Conservation (phyloP, 257 asterid genomes). For the Verbena officinalis region DNA sequence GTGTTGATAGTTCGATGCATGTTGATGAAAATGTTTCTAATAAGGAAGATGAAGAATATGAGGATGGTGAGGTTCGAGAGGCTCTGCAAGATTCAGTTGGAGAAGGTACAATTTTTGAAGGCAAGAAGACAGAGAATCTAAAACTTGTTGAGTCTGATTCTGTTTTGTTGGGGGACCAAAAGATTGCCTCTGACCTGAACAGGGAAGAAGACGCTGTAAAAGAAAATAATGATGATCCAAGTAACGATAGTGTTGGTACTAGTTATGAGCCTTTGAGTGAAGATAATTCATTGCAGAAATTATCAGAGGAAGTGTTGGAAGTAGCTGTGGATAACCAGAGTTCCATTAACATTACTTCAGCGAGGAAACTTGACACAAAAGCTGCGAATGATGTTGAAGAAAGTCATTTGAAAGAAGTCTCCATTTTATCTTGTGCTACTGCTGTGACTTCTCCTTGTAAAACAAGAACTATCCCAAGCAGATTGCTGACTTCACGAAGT, state of each 20-base stretch:
- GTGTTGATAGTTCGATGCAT: constrained; percentile 28
- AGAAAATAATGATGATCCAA: constrained; percentile 36
- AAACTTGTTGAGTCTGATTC: constrained; percentile 34
- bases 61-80: constrained; percentile 92
- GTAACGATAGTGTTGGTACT: constrained; percentile 32
- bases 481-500: constrained; percentile 47
- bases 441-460: constrained; percentile 44
- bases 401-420: constrained; percentile 37
- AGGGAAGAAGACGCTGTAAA: constrained; percentile 33
- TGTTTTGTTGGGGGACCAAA: constrained; percentile 37
- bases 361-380: constrained; percentile 31
- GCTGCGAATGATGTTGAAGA: constrained; percentile 36
- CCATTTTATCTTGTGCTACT: constrained; percentile 63
- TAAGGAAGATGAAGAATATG: constrained; percentile 76
- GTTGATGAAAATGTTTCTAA: constrained; percentile 26
- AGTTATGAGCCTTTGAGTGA: constrained; percentile 40
- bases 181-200: constrained; percentile 27
- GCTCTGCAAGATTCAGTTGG: constrained; percentile 35
- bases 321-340: constrained; percentile 39
- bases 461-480: constrained; percentile 51
- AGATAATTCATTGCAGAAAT: constrained; percentile 35
- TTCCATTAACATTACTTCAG: constrained; percentile 32
- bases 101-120: constrained; percentile 40
- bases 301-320: constrained; percentile 37
- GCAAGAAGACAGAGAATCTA: constrained; percentile 27